Base-by-base conservation (phyloP, 345 rosid species). In the Aquilaria malaccensis region DNA sequence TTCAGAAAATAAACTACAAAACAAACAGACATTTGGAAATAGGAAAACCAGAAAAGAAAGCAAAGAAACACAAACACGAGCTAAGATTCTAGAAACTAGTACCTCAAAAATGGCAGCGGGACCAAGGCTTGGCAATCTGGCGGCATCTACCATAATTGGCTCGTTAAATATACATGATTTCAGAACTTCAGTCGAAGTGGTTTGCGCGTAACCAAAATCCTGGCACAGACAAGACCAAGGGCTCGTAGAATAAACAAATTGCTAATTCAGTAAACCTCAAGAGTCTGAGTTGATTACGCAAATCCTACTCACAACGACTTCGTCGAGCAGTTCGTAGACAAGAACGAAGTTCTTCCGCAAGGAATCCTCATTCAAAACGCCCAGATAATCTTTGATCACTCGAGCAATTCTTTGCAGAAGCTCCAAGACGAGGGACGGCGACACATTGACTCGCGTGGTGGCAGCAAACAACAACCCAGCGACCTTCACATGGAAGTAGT, bases 141-240 rank as follows among this genome's bases (percentile, higher is more conserved):
- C 68, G 73, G 87, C 79, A 71, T 91, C 90, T 67, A 88, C 72
- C 65, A 87, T 83, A 71, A 95, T 86, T 52, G 97, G 99, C 79
- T 95, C 99, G 52, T 95, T 91, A 77, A 91, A 91, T 11, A 94
- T 80, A 70, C 83, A 91, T 22, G 99, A 91, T 68, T 95, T 95
- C 79, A 95, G 77, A 54, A 88, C 68, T 78, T 95, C 99, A 6
- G 97, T 95, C 29, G 96, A 91, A 14, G 99, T 88, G 68, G 99
- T 85, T 82, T 95, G 99, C 66, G 80, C 99, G 63, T 88, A 94
- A 51, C 99, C 99, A 75, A 91, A 94, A 77, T 94, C 99, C 99
- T 95, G 71, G 55, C 3, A 37, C 43, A 37, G 7, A 2, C 43
- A 22, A 22, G 22, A 22, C 22, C 22, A 22, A 22, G 22, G 22